These are phyloP conservation scores for Amniculicola lignicola DNA, from an alignment of 495 filamentous ascomycete genomes.

Conservation along the genomic window DNA sequence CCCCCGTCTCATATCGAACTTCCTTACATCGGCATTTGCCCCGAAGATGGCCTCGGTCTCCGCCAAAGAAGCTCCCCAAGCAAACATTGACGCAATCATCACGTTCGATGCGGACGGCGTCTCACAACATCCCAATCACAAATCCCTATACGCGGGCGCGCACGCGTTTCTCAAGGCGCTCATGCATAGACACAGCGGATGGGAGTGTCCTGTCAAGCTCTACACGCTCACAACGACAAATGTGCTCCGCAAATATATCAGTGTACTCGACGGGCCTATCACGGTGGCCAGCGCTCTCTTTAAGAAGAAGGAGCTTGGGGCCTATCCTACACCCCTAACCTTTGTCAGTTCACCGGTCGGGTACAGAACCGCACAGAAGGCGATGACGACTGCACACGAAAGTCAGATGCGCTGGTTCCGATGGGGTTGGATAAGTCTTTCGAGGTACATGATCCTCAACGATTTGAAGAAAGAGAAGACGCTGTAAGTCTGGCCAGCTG, in stretches of 20 bases:
- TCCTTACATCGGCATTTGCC: conserved; percentile 68
- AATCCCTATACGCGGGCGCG: conserved; percentile 78
- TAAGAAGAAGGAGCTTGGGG: conserved; percentile 41
- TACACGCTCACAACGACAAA: conserved; percentile 75
- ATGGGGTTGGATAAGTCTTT: conserved; percentile 89
- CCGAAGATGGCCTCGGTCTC: conserved; percentile 51
- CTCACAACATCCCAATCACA: conserved; percentile 87
- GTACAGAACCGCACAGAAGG: conserved; percentile 67
- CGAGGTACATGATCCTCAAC: conserved; percentile 94
- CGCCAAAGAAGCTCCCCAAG: conserved; percentile 39
- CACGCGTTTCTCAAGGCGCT: conserved; percentile 63
- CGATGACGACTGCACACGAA: conserved; percentile 83
- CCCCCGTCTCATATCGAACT: conserved; percentile 59
- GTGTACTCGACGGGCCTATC: conserved; percentile 66
- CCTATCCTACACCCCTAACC: conserved; percentile 54
- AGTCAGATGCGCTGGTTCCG: conserved; percentile 99
- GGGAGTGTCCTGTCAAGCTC: conserved; percentile 68
- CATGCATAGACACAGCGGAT: conserved; percentile 61
- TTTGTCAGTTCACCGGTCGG: conserved; percentile 63
- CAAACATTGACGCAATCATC: conserved; percentile 74
- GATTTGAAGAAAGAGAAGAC: conserved; percentile 68
- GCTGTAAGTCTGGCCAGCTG: conserved; percentile 7
- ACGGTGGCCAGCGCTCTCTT: conserved; percentile 52
- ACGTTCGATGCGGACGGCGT: conserved; percentile 83
- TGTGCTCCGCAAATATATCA: conserved; percentile 74